Base-by-base conservation (phyloP, 768 basidiomycete genomes). In the Royoungia palumana region DNA sequence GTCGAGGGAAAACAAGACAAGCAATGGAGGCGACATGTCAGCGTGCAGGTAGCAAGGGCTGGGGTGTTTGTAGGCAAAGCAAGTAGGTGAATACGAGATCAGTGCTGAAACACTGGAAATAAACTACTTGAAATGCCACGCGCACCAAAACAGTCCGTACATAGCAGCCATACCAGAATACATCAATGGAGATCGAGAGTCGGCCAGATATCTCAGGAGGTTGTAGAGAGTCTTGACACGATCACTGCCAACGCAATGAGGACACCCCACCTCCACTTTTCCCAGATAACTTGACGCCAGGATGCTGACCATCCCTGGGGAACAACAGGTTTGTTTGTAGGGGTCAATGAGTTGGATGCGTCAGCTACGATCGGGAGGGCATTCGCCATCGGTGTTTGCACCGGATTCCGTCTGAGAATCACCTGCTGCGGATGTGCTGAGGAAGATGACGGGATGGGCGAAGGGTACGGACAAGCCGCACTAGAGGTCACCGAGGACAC, bases 221-320 rank as follows among this genome's bases (percentile, higher is more conserved):
- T 71, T 24, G 85, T 79, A 22, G 87, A 86, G 55, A 91, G 74
- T 54, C 86, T 77, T 27, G 88, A 89, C 11, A 92, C 80, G 43
- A 91, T 67, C 19, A 91, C 82, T 1, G 89, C 89, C 39, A 92
- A 66, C 6, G 82, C 85, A 47, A 91, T 84, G 51, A 92, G 63
- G 14, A 85, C 76, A 19, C 88, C 89, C 80, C 87, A 86, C 51
- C 87, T 74, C 89, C 89, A 92, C 62, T 89, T 89, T 64, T 91
- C 87, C 80, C 81, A 87, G 10, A 91, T 61, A 27, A 89, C 66
- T 51, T 80, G 76, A 41, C 83, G 77, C 80, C 82, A 82, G 3
- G 77, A 74, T 4, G 77, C 68, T n/a, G 76, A 70, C 78, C 82
- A 83, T 1, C 79, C 85, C 35, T 70, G 71, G 9, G 67, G 67